Base-by-base conservation (phyloP, 2,329 filamentous ascomycete species). In the Pseudogymnoascus sp. region DNA sequence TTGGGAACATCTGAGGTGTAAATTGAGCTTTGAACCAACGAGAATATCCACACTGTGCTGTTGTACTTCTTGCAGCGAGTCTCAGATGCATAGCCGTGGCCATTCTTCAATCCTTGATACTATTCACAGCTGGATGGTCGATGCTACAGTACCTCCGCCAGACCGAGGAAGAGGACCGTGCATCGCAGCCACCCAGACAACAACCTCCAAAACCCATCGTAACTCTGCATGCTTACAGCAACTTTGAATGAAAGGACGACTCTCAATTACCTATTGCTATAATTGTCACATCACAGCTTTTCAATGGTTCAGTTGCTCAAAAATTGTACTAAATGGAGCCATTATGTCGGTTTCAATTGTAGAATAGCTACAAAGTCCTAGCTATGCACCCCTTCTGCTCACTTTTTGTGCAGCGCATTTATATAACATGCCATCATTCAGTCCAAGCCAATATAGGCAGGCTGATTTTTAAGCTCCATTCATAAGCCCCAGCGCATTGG, bases 401-500 rank as follows among this genome's bases (percentile, higher is more conserved):
- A 54, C 28, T 32, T 54, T 32, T 54, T 8, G 39, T 18, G 7
- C 11, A 6, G n/a, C 12, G 41, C 47, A 20, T 30, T 54, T 54
- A 32, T 54, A 54, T 54, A 54, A 54, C 41, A 47, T n/a, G 16
- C 28, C 28, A 20, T 8, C 47, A n/a, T 32, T 54, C 28, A 28
- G 6, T 32, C 28, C 47, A 18, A 54, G 47, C 47, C 47, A 54
- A 5, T 54, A 32, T 32, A 20, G 28, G 28, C 28, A 32, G 32
- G 28, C 25, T 32, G 47, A 32, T 8, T 54, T 50, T 54, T 54
- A 20, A 54, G 47, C 47, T 54, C 28, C 28, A 54, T 54, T 20
- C 47, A 16, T 18, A 54, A 54, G 47, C 47, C 47, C 47, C 28
- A 54, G 47, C 47, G n/a, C 47, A 54, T 54, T 54, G 28, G 28